phyloP scores from a whole-genome alignment of 495 filamentous ascomycete species.

The Mytilinidion resinicola region DNA sequence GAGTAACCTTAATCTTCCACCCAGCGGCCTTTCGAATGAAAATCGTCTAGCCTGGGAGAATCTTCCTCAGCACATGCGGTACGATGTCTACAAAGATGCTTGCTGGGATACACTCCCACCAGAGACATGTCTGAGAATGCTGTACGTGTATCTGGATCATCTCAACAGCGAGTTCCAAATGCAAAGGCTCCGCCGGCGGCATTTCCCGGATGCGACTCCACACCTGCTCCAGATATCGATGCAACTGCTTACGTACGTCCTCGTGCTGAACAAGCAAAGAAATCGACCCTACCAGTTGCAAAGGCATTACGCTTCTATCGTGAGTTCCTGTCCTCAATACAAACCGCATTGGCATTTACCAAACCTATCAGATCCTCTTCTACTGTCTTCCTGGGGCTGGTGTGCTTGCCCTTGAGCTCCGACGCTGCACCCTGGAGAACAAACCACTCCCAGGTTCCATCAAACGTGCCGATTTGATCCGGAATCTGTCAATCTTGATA shows the following conservation, averaged over 20 bases:
- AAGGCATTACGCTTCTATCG: constrained; percentile 16
- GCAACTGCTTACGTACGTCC: constrained; percentile 15
- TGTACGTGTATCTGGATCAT: constrained; percentile 20
- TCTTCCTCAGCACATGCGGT: constrained; percentile 15
- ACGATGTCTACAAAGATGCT: constrained; percentile 19
- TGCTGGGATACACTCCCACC: constrained; percentile 8
- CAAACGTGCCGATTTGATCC: constrained; percentile 19
- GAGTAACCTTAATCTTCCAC: no score
- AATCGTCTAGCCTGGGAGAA: constrained; percentile 13
- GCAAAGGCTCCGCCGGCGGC: constrained; percentile 15
- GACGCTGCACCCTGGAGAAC: constrained; percentile 22
- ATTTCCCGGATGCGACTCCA: constrained; percentile 13
- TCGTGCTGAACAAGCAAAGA: constrained; percentile 23
- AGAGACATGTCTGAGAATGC: constrained; percentile 12
- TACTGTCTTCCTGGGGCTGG: constrained; percentile 22
- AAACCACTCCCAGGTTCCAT: constrained; percentile 15
- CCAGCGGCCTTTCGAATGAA: neutral
- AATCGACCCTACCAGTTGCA: constrained; percentile 13
- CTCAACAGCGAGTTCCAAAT: constrained; percentile 21
- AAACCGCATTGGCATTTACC: neutral
- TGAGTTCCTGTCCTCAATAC: neutral
- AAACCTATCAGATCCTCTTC: constrained; percentile 10
- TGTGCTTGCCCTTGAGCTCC: constrained; percentile 20
- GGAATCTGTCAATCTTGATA: constrained; percentile 22
- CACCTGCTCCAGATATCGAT: constrained; percentile 20